A percentile compares a stretch with the other conserved stretches of the same genome.
Evolutionary conservation across 1,284 basidiomycete species (phyloP).

Genomic region (Phellopilus nigrolimitatus): DNA sequence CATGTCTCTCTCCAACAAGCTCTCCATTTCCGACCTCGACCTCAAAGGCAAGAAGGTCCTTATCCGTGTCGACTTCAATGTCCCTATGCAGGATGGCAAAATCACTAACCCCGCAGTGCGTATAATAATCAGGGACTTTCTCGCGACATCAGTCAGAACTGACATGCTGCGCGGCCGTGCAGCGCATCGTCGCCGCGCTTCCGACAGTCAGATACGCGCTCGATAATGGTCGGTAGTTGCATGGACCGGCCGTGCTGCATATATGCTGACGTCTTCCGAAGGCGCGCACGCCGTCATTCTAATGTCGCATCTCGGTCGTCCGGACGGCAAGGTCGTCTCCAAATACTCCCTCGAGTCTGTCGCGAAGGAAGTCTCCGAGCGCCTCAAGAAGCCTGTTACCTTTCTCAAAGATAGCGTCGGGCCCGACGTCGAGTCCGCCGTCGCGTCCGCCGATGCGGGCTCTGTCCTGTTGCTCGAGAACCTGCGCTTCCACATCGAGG

Average conservation of each 20-base stretch:
- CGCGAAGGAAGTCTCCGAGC: conserved; percentile 67
- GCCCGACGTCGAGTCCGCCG: conserved; percentile 74
- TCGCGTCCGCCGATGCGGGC: conserved; percentile 68
- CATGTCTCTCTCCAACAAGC: conserved; percentile 96
- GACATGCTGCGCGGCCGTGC: conserved; percentile 16
- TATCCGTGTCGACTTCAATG: conserved; percentile 98
- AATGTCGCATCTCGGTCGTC: conserved; percentile 98
- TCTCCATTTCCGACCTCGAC: conserved; percentile 88
- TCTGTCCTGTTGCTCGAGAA: conserved; percentile 95
- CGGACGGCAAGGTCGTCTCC: conserved; percentile 84
- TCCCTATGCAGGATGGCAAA: conserved; percentile 83
- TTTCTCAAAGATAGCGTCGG: conserved; percentile 91
- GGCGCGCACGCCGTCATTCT: conserved; percentile 84
- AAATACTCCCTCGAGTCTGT: conserved; percentile 95
- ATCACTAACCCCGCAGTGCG: conserved; percentile 96
- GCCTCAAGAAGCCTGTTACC: conserved; percentile 66
- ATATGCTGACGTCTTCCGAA: conserved; percentile 31
- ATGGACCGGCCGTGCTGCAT: conserved; percentile 16
- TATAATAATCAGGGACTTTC: conserved; percentile 21
- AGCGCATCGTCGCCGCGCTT: conserved; percentile 95
- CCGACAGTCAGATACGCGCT: conserved; percentile 96
- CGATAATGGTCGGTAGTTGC: conserved; percentile 60
- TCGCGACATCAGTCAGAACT: conserved; percentile 10
- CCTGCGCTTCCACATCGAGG: conserved; percentile 97
- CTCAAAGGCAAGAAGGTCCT: conserved; percentile 91